Conservation (phyloP, 2,329 filamentous ascomycete genomes). For the Cercospora berteroae region DNA sequence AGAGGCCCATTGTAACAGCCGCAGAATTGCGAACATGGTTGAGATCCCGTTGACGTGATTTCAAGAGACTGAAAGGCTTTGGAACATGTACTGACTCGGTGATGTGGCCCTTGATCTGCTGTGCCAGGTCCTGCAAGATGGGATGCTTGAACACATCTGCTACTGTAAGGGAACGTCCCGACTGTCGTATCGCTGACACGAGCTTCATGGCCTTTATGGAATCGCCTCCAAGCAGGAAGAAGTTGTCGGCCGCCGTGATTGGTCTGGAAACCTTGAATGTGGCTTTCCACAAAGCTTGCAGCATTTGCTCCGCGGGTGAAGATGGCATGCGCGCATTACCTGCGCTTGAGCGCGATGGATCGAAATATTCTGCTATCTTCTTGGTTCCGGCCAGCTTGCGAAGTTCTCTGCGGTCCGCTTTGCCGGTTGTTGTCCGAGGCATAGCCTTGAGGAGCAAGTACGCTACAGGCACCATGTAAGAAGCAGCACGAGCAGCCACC, state of each 20-base stretch:
- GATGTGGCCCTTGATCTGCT: background rate
- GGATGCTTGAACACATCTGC: background rate
- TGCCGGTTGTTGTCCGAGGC: background rate
- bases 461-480: constrained; percentile 1
- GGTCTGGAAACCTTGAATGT: background rate
- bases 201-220: background rate
- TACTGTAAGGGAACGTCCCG: background rate
- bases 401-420: background rate
- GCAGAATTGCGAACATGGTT: background rate
- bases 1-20: background rate
- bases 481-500: background rate
- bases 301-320: background rate
- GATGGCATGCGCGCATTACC: background rate
- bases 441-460: constrained; percentile 3
- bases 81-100: background rate
- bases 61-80: background rate
- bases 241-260: constrained; percentile 38
- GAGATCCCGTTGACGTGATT: background rate
- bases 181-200: background rate
- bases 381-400: background rate
- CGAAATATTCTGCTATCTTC: background rate
- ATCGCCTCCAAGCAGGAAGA: constrained; percentile 49
- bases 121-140: background rate
- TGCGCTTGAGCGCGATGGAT: background rate
- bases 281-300: background rate